These are phyloP conservation scores for Triticum turgidum DNA, from an alignment of 176 grass and related monocot species.

Conservation along the genomic window DNA sequence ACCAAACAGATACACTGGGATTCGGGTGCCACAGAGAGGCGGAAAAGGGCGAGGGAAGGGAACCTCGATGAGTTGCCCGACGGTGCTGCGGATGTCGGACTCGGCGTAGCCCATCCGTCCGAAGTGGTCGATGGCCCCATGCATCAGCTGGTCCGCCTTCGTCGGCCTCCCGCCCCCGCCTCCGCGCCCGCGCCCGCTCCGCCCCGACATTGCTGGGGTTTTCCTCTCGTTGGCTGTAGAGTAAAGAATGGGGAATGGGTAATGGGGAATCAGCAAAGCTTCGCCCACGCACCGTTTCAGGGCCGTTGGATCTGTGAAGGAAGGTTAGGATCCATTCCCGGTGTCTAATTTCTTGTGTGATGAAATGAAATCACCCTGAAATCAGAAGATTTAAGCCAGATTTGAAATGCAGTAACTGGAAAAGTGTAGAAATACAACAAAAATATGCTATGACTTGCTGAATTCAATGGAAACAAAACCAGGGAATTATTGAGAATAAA, in stretches of 20 bases:
- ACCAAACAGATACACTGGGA: neutral
- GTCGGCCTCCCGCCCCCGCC: neutral
- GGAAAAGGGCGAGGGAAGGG: neutral
- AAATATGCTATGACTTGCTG: too few species aligned
- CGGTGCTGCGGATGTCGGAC: neutral
- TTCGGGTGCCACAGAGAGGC: neutral
- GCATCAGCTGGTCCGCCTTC: neutral
- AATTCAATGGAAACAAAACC: too few species aligned
- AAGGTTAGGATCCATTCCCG: neutral
- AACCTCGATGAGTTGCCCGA: slow-evolving; percentile 18
- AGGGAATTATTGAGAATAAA: too few species aligned
- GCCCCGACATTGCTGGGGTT: neutral
- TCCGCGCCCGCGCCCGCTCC: neutral
- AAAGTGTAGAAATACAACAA: too few species aligned
- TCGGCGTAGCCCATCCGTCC: slow-evolving; percentile 8
- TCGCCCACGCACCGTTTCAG: neutral
- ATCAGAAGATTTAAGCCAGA: too few species aligned
- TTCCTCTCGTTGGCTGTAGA: neutral
- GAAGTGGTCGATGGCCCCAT: slow-evolving; percentile 1
- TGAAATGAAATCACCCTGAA: too few species aligned
- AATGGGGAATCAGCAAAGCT: neutral
- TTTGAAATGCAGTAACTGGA: too few species aligned
- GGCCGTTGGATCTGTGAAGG: neutral
- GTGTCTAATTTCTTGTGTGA: neutral
- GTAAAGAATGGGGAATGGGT: too few species aligned